A percentile compares a stretch with the other conserved stretches of the same genome.
Evolutionary conservation across 345 rosid genomes (phyloP).

Genomic region (Eucalyptus dawsonii): DNA sequence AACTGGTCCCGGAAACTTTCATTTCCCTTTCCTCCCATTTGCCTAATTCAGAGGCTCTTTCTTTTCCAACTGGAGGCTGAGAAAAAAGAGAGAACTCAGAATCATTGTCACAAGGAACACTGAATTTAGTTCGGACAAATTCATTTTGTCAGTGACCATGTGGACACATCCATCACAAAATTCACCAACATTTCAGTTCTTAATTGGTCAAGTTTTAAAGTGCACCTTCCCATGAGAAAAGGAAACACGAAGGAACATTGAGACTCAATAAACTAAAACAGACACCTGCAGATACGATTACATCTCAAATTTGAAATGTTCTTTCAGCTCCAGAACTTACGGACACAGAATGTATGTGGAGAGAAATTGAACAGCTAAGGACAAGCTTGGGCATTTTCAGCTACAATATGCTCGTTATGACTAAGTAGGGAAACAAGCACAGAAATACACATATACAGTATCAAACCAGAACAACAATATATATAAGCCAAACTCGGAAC

Average conservation of each 20-base stretch:
- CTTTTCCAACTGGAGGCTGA: conserved; percentile 76
- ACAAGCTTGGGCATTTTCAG: not conserved
- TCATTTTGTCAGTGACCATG: not conserved
- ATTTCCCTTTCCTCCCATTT: conserved; percentile 68
- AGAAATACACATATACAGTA: not conserved
- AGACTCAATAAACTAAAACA: not conserved
- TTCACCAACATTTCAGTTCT: not conserved
- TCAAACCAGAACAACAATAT: not conserved
- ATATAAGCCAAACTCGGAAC: not conserved
- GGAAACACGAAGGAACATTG: not conserved
- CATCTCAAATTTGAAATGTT: not conserved
- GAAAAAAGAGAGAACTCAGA: not conserved
- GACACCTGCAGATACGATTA: not conserved
- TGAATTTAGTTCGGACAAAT: not conserved
- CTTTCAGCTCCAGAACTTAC: not conserved
- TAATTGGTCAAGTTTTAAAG: not conserved
- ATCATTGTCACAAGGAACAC: not conserved
- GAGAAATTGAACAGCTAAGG: not conserved
- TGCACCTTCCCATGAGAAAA: not conserved
- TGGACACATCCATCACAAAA: not conserved
- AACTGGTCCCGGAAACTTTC: conserved; percentile 62
- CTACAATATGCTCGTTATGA: not conserved
- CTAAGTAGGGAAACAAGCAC: not conserved
- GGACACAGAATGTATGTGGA: not conserved
- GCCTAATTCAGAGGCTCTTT: conserved; percentile 53